Conservation (phyloP, 1,139 yeast genomes). For the Yamadazyma membranifaciens region DNA sequence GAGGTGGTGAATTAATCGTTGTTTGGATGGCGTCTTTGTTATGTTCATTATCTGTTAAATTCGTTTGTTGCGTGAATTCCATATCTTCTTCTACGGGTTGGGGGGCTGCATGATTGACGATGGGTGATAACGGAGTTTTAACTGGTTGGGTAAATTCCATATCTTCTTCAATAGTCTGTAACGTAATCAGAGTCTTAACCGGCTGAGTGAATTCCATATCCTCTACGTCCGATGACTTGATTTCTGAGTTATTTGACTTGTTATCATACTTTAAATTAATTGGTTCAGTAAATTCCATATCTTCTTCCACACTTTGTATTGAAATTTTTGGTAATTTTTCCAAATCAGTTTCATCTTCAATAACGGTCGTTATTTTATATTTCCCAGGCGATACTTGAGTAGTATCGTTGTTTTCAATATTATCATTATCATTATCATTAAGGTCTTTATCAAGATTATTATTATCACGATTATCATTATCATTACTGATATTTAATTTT, state of each 20-base stretch:
- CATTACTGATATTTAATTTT: not conserved
- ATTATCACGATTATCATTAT: no score
- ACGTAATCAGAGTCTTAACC: slow-evolving; percentile 2
- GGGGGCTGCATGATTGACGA: not conserved
- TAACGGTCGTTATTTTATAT: slow-evolving; percentile 2
- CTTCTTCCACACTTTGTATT: slow-evolving; percentile 7
- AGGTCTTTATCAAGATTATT: no score
- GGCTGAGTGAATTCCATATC: slow-evolving; percentile 18
- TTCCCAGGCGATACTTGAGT: not conserved
- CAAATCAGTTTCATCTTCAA: slow-evolving; percentile 1
- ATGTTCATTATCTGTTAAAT: slow-evolving; percentile 6
- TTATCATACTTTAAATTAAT: slow-evolving; percentile 3
- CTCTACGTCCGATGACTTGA: not conserved
- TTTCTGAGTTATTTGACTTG: not conserved
- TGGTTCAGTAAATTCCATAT: slow-evolving; percentile 13
- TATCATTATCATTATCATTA: no score
- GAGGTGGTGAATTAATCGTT: not conserved
- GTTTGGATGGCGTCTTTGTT: slow-evolving; percentile 18
- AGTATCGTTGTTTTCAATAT: no score
- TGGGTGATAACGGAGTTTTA: not conserved
- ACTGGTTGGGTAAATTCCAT: slow-evolving; percentile 13
- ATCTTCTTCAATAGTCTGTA: slow-evolving; percentile 4
- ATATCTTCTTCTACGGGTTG: slow-evolving; percentile 6
- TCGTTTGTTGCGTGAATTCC: slow-evolving; percentile 10
- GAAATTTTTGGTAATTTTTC: slow-evolving; percentile 4